Evolutionary conservation across 495 filamentous ascomycete species (phyloP), one percentile per base, ranked within the genome.

Genomic region (Penicillium salamii): DNA sequence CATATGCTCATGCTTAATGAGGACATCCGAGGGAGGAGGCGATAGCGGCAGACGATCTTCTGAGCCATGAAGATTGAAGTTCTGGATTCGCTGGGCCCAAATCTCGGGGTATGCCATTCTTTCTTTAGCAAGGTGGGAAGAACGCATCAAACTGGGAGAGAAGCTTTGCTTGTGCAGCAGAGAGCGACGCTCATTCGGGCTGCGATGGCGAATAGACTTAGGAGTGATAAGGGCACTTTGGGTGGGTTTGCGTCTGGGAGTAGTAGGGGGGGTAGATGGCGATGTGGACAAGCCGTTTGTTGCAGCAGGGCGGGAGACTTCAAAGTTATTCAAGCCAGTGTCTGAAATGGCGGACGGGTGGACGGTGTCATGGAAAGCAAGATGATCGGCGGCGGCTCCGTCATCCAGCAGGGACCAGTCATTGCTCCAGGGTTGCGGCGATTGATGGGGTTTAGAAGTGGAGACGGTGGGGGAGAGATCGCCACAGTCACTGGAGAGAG

Each of bases 401-500:
- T 69, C 52, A 37, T 71, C 65, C 50, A 63, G 68, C 61, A 74
- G 58, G 54, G 56, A 66, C 71, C 71, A 76, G 33, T 70, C 68
- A 49, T 65, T 63, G 47, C 53, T 55, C 70, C 73, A 75, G 50
- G 62, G 58, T 58, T 71, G 71, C 52, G 64, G 58, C 48, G 71
- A 65, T 61, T 65, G 60, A 55, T 62, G 59, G 50, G 55, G 62
- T 53, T 68, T 67, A 14, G 58, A 52, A 52, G 63, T 66, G 67
- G 70, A 67, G 57, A 64, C 58, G 49, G 54, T 50, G 47, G 70
- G 66, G 34, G 71, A 70, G 49, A 64, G 66, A 59, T 72, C 71
- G 70, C 73, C 71, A 74, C 73, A 69, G 49, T 72, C 66, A 50
- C 65, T 72, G 24, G 68, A 70, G 43, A 76, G 55, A 21, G 71